Base-by-base conservation (phyloP, 2,329 filamentous ascomycete genomes). In the Beauveria rudraprayagi region DNA sequence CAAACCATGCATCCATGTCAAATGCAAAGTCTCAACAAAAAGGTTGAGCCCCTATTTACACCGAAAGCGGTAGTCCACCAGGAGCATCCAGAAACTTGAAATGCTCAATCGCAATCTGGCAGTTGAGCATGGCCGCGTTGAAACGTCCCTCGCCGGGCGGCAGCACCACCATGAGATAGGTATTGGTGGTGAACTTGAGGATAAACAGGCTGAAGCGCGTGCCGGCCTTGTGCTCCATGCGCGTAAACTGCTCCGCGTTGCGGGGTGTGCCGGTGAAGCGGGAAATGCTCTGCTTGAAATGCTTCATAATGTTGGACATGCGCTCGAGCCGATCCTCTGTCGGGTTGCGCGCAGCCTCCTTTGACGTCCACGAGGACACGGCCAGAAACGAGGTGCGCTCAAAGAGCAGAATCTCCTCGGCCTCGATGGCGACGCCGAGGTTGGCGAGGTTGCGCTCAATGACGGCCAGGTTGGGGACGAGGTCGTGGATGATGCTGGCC, bases 231-330 rank as follows among this genome's bases (percentile, higher is more conserved):
- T 92, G 86, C 73, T 92, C 88, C 78, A 93, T 88, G 67, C 91
- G 81, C 52, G 86, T 85, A 68, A 93, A 92, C 73, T 92, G 89
- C 74, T 91, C 90, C 5, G 88, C 87, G 65, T 89, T 90, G 58
- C 89, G 87, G n/a, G 89, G 88, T 28, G 89, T 89, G 54, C 89
- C 88, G 1, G 89, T 92, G 73, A 90, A 91, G 67, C 88, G 86
- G 61, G 84, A 87, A 63, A 84, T 83, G 65, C 80, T 85, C 77
- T 97, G 93, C 79, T 97, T 99, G 79, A 97, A 97, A 62, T 93
- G 92, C 78, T 99, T 99, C 76, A 99, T 89, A 70, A 99, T 97
- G 73, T 96, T 97, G 64, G 89, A 94, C 70, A 99, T 90, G 67
- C 83, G 89, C 79, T 99, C 94, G 68, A 96, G 92, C 3, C 94